Percentiles rank a stretch among this genome's conserved stretches.
phyloP scores from a whole-genome alignment of 768 basidiomycete genomes.

The Lactifluus pinguis region DNA sequence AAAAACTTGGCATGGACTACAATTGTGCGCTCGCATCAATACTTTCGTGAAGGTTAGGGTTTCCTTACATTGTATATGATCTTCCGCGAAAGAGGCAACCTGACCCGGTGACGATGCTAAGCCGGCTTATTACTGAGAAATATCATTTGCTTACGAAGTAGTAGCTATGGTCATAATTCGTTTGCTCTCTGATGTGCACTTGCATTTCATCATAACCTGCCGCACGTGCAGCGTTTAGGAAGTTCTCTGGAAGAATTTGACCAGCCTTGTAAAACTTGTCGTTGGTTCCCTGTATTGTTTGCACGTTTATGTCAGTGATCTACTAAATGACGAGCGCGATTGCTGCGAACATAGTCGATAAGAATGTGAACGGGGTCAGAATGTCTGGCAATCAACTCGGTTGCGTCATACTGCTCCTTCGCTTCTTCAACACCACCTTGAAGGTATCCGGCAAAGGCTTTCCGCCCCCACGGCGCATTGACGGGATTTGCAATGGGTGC shows the following conservation, averaged over 20 bases:
- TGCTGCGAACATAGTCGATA: constrained; percentile 66
- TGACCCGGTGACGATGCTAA: constrained; percentile 23
- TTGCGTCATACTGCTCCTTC: constrained; percentile 68
- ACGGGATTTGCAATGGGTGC: constrained; percentile 81
- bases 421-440: constrained; percentile 71
- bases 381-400: constrained; percentile 59
- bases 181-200: constrained; percentile 70
- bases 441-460: constrained; percentile 85
- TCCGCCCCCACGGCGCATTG: constrained; percentile 83
- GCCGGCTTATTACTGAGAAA: background rate
- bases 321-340: background rate
- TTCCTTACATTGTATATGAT: constrained; percentile 71
- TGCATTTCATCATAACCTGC: constrained; percentile 64
- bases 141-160: constrained; percentile 55
- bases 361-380: constrained; percentile 67
- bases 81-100: constrained; percentile 86
- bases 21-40: constrained; percentile 21
- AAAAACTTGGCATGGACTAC: constrained; percentile 84
- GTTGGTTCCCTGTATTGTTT: constrained; percentile 48
- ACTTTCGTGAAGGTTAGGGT: constrained; percentile 16
- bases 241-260: constrained; percentile 87
- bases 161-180: constrained; percentile 84
- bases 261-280: constrained; percentile 81
- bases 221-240: constrained; percentile 67
- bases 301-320: background rate